Evolutionary conservation across 2,329 filamentous ascomycete genomes (phyloP).

Genomic region (Pseudofabraea citricarpa): DNA sequence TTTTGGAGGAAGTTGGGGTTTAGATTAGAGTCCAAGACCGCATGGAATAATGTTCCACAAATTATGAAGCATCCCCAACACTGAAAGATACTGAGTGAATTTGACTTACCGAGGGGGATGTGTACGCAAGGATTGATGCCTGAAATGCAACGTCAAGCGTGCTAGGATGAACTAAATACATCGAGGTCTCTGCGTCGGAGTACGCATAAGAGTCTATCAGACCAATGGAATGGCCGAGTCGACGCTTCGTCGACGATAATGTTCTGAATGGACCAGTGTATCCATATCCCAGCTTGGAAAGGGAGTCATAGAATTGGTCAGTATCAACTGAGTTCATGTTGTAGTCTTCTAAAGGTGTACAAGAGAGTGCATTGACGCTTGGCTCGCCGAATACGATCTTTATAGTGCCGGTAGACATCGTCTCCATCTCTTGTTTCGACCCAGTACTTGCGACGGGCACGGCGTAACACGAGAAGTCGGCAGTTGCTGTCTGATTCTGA

Average conservation of each 20-base stretch:
- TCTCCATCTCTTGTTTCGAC: not conserved
- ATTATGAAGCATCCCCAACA: no score
- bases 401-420: not conserved
- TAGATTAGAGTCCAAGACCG: no score
- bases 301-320: conserved; percentile 14
- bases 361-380: not conserved
- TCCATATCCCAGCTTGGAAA: conserved; percentile 12
- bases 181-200: not conserved
- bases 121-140: conserved; percentile 33
- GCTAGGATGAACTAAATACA: conserved; percentile 45
- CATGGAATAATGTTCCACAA: no score
- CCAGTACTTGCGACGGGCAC: not conserved
- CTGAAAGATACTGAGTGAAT: not conserved
- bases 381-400: conserved; percentile 4
- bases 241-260: conserved; percentile 8
- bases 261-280: conserved; percentile 13
- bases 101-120: conserved; percentile 6
- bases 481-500: not conserved
- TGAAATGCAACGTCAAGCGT: conserved; percentile 54
- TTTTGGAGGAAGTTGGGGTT: no score
- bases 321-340: conserved; percentile 8
- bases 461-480: conserved; percentile 3
- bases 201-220: not conserved
- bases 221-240: conserved; percentile 6
- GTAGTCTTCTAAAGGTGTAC: conserved; percentile 1